Percentiles rank a stretch among this genome's conserved stretches.
These are phyloP conservation scores for Penicillium aurantiogriseum DNA, from an alignment of 2,329 filamentous ascomycete genomes.

Conservation along the genomic window DNA sequence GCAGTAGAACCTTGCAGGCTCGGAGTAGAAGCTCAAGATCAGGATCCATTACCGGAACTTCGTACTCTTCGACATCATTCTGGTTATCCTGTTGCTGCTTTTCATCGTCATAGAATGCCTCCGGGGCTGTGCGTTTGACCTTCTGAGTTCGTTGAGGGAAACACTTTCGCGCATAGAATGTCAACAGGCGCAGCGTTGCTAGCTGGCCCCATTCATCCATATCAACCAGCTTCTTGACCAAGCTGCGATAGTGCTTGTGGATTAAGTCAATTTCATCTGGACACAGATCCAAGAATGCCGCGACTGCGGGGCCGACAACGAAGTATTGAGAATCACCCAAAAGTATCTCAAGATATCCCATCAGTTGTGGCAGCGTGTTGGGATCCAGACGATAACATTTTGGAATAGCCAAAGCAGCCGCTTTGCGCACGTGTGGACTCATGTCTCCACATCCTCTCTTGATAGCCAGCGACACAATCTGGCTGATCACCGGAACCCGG, in stretches of 20 bases:
- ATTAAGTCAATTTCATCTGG: slow-evolving; percentile 84
- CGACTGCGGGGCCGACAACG: slow-evolving; percentile 90
- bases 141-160: slow-evolving; percentile 71
- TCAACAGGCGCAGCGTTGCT: slow-evolving; percentile 76
- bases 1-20: slow-evolving; percentile 76
- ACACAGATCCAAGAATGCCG: slow-evolving; percentile 84
- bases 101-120: slow-evolving; percentile 80
- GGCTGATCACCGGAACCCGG: slow-evolving; percentile 93
- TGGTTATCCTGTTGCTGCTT: slow-evolving; percentile 47
- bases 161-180: slow-evolving; percentile 78
- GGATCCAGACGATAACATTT: slow-evolving; percentile 94
- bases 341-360: slow-evolving; percentile 75
- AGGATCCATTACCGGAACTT: slow-evolving; percentile 66
- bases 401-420: slow-evolving; percentile 87
- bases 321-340: slow-evolving; percentile 92
- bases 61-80: slow-evolving; percentile 51
- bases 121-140: slow-evolving; percentile 56
- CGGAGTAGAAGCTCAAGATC: slow-evolving; percentile 81
- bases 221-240: slow-evolving; percentile 89
- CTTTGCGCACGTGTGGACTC: slow-evolving; percentile 89
- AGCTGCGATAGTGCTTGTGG: slow-evolving; percentile 80
- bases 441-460: slow-evolving; percentile 92
- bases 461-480: slow-evolving; percentile 94
- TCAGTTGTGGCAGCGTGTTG: slow-evolving; percentile 75
- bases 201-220: slow-evolving; percentile 99